Percentiles rank a stretch among this genome's conserved stretches.
These are phyloP conservation scores for Aspergillus fumigatiaffinis DNA, from an alignment of 2,329 filamentous ascomycete species.

Conservation along the genomic window DNA sequence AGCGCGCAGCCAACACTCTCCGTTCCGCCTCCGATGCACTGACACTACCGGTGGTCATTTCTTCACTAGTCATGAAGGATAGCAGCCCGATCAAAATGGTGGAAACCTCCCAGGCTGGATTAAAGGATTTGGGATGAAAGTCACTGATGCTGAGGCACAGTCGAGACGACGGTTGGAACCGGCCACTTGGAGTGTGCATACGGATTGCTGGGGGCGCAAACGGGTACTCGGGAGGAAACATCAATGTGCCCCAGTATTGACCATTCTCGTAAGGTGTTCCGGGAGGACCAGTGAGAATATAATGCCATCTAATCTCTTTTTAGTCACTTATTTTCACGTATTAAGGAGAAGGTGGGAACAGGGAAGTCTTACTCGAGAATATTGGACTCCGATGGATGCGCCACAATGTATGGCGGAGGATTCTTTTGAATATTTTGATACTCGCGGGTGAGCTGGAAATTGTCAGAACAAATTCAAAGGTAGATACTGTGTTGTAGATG, in stretches of 20 bases:
- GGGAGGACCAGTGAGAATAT: slow-evolving; percentile 90
- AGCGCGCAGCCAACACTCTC: slow-evolving; percentile 69
- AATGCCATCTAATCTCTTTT: slow-evolving; percentile 67
- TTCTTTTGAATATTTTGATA: slow-evolving; percentile 66
- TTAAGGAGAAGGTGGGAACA: background rate
- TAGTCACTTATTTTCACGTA: slow-evolving; percentile 2
- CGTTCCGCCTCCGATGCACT: slow-evolving; percentile 73
- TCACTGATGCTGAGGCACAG: slow-evolving; percentile 95
- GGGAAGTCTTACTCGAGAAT: slow-evolving; percentile 71
- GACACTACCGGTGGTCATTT: slow-evolving; percentile 94
- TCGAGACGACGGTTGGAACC: slow-evolving; percentile 88
- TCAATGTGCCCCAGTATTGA: slow-evolving; percentile 96
- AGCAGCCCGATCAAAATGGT: slow-evolving; percentile 92
- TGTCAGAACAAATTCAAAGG: slow-evolving; percentile 7
- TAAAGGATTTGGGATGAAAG: slow-evolving; percentile 97
- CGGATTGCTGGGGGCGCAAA: slow-evolving; percentile 96
- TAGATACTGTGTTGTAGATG: background rate
- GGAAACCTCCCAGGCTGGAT: slow-evolving; percentile 95
- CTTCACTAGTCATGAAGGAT: slow-evolving; percentile 97
- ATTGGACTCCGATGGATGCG: slow-evolving; percentile 85
- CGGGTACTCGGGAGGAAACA: slow-evolving; percentile 94
- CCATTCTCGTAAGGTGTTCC: slow-evolving; percentile 90
- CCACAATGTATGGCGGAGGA: slow-evolving; percentile 82
- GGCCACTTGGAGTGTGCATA: slow-evolving; percentile 96
- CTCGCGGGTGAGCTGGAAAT: slow-evolving; percentile 55